A percentile compares a stretch with the other conserved stretches of the same genome.
Conservation (phyloP, 192 early-diverging fungal genomes). For the Coemansia sp. region DNA sequence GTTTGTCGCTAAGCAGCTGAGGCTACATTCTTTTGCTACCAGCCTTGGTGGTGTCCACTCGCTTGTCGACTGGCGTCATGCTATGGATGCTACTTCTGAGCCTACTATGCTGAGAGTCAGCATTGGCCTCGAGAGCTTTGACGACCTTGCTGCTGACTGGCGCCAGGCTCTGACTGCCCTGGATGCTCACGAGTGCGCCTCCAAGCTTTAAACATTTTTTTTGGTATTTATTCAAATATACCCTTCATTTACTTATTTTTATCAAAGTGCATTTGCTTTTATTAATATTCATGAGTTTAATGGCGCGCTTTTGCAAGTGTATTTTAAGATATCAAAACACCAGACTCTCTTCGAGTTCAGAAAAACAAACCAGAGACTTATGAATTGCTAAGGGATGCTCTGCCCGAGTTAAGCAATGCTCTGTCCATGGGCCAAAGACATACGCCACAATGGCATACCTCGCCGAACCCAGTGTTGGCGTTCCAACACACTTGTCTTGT, state of each 20-base stretch:
- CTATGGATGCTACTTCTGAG: conserved; percentile 41
- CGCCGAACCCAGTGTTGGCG: too few relatives aligned
- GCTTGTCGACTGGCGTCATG: conserved; percentile 68
- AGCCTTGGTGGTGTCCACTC: conserved; percentile 70
- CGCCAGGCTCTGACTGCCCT: conserved; percentile 54
- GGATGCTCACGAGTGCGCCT: conserved; percentile 19
- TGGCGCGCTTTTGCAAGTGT: too few relatives aligned
- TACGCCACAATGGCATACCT: too few relatives aligned
- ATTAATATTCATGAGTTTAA: too few relatives aligned
- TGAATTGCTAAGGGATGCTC: too few relatives aligned
- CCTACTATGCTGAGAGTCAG: conserved; percentile 63
- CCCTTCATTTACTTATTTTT: not conserved
- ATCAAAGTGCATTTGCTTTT: too few relatives aligned
- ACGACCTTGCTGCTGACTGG: conserved; percentile 68
- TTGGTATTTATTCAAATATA: not conserved
- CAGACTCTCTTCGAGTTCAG: too few relatives aligned
- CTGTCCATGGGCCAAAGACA: too few relatives aligned
- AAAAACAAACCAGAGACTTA: too few relatives aligned
- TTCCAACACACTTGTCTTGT: too few relatives aligned
- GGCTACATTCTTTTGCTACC: conserved; percentile 62
- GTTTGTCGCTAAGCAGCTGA: conserved; percentile 48
- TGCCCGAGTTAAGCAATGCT: too few relatives aligned
- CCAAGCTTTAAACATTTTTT: conserved; percentile 16
- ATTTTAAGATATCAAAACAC: too few relatives aligned
- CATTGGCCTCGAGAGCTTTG: conserved; percentile 68